Conservation (phyloP, 345 rosid genomes). For the Camelina sativa region DNA sequence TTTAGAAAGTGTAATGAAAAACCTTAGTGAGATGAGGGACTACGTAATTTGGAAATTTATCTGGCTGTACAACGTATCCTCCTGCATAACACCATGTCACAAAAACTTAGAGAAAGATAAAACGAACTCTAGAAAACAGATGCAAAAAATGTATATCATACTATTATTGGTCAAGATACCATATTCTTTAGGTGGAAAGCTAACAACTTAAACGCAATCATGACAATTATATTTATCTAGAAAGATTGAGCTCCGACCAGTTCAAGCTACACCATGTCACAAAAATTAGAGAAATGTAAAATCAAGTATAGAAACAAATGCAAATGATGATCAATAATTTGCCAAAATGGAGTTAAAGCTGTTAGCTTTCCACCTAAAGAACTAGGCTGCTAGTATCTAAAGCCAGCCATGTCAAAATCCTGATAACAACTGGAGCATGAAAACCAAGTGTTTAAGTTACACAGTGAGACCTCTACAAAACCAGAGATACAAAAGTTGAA, state of each 20-base stretch:
- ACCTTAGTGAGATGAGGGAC: conserved; percentile 90
- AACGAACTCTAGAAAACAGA: neutral
- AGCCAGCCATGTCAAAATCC: neutral
- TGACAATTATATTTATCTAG: neutral
- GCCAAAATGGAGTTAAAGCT: conserved; percentile 5
- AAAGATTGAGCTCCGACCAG: neutral
- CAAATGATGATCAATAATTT: neutral
- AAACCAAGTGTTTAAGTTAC: too few species aligned
- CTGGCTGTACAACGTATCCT: conserved; percentile 75
- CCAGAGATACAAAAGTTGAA: too few species aligned
- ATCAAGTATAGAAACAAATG: neutral
- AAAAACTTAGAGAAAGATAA: neutral
- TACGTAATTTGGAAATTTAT: conserved; percentile 78
- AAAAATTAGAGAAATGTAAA: neutral
- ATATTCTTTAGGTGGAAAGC: neutral
- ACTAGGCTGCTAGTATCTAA: too few species aligned
- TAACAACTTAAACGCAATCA: neutral
- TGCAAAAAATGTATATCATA: neutral
- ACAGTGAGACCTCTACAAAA: too few species aligned
- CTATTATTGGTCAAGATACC: neutral
- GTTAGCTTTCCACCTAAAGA: conserved; percentile 5
- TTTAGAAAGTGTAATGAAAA: conserved; percentile 8
- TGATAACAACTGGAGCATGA: too few species aligned
- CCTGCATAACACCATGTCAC: conserved; percentile 50
- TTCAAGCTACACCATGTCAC: neutral